Evolutionary conservation across 768 basidiomycete species (phyloP).

Genomic region (Boletus vermiculosoides): DNA sequence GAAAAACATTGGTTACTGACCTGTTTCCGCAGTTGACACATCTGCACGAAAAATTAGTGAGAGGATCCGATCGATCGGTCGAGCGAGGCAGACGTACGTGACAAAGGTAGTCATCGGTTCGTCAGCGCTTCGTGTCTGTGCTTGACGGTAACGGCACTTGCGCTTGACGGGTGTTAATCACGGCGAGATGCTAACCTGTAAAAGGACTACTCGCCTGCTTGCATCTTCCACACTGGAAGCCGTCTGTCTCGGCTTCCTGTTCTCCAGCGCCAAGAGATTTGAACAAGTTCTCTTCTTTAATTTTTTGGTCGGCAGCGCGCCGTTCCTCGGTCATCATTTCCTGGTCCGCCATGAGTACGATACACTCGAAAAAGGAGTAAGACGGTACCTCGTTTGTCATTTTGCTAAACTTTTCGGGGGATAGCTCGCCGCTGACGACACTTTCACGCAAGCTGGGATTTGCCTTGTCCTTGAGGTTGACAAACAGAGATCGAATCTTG

Average conservation of each 20-base stretch:
- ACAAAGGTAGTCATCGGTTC: slow-evolving; percentile 99
- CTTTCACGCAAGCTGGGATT: slow-evolving; percentile 85
- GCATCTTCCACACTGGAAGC: slow-evolving; percentile 96
- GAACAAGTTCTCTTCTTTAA: slow-evolving; percentile 84
- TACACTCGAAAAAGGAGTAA: too few relatives aligned
- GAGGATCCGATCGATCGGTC: not conserved
- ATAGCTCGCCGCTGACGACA: slow-evolving; percentile 79
- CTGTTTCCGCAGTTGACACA: slow-evolving; percentile 69
- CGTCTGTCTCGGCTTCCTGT: slow-evolving; percentile 92
- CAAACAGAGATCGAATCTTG: slow-evolving; percentile 85
- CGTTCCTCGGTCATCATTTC: slow-evolving; percentile 97
- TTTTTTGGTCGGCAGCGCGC: slow-evolving; percentile 77
- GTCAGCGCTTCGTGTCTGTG: slow-evolving; percentile 96
- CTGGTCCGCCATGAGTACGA: slow-evolving; percentile 40
- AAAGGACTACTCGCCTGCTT: slow-evolving; percentile 60
- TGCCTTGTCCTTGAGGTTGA: slow-evolving; percentile 94
- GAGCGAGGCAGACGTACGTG: slow-evolving; percentile 50
- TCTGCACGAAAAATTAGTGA: slow-evolving; percentile 30
- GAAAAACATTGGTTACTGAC: slow-evolving; percentile 27
- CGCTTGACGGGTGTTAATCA: slow-evolving; percentile 40
- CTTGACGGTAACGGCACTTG: slow-evolving; percentile 91
- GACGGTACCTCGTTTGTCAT: slow-evolving; percentile 75
- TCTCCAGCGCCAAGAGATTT: slow-evolving; percentile 88
- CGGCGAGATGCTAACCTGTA: not conserved
- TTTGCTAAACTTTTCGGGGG: slow-evolving; percentile 63